A percentile compares a stretch with the other conserved stretches of the same genome.
phyloP scores from a whole-genome alignment of 306 rosid genomes.

The Cucurbita moschata region DNA sequence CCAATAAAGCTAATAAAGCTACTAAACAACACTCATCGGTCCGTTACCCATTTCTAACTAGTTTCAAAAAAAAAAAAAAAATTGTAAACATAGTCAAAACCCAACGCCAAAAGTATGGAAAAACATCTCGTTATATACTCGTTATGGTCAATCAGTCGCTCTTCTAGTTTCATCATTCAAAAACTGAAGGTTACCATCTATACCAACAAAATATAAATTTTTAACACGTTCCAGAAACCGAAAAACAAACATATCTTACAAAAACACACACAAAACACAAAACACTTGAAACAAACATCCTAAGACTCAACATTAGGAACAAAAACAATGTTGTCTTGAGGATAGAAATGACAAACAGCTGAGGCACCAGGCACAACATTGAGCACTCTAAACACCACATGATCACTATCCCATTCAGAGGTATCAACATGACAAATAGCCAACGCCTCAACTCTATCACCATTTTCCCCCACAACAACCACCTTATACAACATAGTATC shows the following conservation, averaged over 20 bases:
- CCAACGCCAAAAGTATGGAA: no score
- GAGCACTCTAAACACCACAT: conserved; percentile 40
- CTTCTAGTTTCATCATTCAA: no score
- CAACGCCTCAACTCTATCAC: conserved; percentile 33
- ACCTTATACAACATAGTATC: conserved; percentile 35
- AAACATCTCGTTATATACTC: no score
- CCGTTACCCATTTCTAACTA: no score
- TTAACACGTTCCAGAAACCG: not conserved
- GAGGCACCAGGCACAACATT: conserved; percentile 33
- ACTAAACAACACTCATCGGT: no score
- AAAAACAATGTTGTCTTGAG: conserved; percentile 42
- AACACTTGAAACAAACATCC: not conserved
- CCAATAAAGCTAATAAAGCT: no score
- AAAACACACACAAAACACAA: not conserved
- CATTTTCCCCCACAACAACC: conserved; percentile 27
- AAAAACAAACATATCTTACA: not conserved
- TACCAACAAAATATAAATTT: not conserved
- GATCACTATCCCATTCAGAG: conserved; percentile 44
- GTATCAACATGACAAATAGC: conserved; percentile 81
- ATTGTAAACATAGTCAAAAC: no score
- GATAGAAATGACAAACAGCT: conserved; percentile 63
- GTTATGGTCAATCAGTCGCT: no score
- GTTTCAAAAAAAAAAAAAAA: no score
- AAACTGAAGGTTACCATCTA: no score
- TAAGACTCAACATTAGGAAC: not conserved